Evolutionary conservation across 352 stramenopile genomes (phyloP).

Genomic region (Phytophthora vignae): DNA sequence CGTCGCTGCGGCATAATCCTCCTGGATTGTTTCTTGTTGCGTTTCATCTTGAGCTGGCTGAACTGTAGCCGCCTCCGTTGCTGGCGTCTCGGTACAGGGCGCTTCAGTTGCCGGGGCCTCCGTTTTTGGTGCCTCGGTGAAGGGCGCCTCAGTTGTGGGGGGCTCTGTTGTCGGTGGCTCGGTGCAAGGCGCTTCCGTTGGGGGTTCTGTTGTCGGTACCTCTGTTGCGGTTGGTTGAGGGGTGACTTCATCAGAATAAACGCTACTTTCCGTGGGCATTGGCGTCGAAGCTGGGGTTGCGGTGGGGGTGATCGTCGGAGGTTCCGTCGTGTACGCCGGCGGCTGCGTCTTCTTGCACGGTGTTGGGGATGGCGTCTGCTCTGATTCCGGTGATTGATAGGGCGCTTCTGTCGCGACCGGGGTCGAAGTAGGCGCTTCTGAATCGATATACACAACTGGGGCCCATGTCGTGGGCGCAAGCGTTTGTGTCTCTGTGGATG

Average conservation of each 20-base stretch:
- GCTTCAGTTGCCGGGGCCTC: background rate
- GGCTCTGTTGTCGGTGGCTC: too few relatives aligned
- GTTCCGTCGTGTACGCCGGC: constrained; percentile 3
- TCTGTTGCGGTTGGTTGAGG: background rate
- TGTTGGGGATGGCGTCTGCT: constrained; percentile 2
- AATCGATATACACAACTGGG: constrained; percentile 6
- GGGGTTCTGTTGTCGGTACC: background rate
- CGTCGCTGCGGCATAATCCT: background rate
- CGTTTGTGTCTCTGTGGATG: constrained; percentile 14
- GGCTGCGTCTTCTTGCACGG: constrained; percentile 3
- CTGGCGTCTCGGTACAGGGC: background rate
- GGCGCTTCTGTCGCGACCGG: background rate
- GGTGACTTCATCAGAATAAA: constrained; percentile 8
- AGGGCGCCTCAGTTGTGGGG: constrained; percentile 1
- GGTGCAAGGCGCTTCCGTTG: constrained; percentile 1
- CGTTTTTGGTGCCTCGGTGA: background rate
- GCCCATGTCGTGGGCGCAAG: constrained; percentile 1
- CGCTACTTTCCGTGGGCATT: constrained; percentile 6
- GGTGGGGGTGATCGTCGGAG: constrained; percentile 18
- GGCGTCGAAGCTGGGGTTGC: background rate
- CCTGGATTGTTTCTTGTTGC: constrained; percentile 4
- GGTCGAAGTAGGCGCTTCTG: constrained; percentile 4
- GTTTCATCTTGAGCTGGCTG: background rate
- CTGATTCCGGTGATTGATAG: background rate
- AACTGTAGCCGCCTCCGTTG: constrained; percentile 5